Conservation (phyloP, 2,329 filamentous ascomycete species). For the Neoscytalidium dimidiatum region DNA sequence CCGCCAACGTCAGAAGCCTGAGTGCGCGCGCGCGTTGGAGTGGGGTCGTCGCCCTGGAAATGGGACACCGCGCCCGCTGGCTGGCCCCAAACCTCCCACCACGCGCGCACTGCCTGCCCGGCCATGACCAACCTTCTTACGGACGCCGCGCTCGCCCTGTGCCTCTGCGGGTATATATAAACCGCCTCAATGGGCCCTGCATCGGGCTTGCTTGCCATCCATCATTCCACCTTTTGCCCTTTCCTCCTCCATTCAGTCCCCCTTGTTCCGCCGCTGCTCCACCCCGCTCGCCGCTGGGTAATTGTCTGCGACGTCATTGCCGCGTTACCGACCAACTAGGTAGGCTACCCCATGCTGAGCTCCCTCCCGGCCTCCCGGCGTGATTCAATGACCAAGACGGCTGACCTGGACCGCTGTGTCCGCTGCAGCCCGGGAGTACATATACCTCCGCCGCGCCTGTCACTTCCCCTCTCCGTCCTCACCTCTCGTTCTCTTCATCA, state of each 20-base stretch:
- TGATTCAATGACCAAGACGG: constrained; percentile 11
- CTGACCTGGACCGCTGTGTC: constrained; percentile 3
- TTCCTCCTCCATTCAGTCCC: not conserved
- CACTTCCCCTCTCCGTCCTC: not conserved
- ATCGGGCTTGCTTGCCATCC: not conserved
- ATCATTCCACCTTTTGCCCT: not conserved
- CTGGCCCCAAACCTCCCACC: not conserved
- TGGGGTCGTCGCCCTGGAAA: constrained; percentile 11
- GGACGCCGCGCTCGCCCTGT: not conserved
- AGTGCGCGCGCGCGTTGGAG: not conserved
- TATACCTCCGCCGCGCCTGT: not conserved
- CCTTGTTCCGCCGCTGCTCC: not conserved
- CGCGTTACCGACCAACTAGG: constrained; percentile 1
- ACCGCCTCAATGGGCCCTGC: not conserved
- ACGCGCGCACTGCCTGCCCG: not conserved
- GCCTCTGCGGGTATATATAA: constrained; percentile 6
- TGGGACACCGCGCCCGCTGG: not conserved
- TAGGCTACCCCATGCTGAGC: not conserved
- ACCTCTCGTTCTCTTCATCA: constrained; percentile 2
- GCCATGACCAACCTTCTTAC: constrained; percentile 2
- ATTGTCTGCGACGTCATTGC: constrained; percentile 12
- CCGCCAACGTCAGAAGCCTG: constrained; percentile 17
- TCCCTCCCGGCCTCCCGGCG: not conserved
- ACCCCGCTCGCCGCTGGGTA: constrained; percentile 5
- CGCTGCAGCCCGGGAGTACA: constrained; percentile 1